Conservation (phyloP, 345 rosid genomes). For the Arabis alpina region DNA sequence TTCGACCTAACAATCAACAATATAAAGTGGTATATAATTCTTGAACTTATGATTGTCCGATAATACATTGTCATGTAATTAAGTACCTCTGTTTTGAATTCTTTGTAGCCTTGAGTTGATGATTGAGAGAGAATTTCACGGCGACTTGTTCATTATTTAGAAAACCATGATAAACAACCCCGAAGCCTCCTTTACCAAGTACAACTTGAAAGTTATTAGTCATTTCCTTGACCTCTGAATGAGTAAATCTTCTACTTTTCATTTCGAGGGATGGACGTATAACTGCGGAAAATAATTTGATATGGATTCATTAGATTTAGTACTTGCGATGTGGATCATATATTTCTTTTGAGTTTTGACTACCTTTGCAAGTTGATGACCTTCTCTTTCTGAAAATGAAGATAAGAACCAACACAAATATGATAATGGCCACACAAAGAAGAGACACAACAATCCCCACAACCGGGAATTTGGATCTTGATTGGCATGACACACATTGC, state of each 20-base stretch:
- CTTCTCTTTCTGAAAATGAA: conserved; percentile 15
- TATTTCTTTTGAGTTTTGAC: not conserved
- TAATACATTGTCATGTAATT: not conserved
- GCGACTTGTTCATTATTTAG: conserved; percentile 54
- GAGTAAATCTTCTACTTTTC: conserved; percentile 40
- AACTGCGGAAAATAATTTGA: not conserved
- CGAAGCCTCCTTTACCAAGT: conserved; percentile 61
- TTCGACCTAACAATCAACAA: conserved; percentile 43
- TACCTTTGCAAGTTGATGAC: conserved; percentile 15
- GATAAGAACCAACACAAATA: conserved; percentile 31
- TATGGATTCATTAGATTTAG: not conserved
- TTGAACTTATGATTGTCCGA: not conserved
- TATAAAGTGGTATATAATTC: not conserved
- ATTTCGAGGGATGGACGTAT: conserved; percentile 20
- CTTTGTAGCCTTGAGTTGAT: conserved; percentile 49
- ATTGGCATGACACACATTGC: no score
- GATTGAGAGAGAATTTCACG: conserved; percentile 54
- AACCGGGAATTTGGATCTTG: no score
- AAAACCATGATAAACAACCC: conserved; percentile 50
- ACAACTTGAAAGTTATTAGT: conserved; percentile 47
- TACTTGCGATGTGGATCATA: not conserved
- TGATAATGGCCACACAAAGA: conserved; percentile 1
- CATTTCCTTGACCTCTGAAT: conserved; percentile 41
- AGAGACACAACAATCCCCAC: no score
- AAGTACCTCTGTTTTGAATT: conserved; percentile 55